Base-by-base conservation (phyloP, 1,284 basidiomycete species). In the Pseudozyma sp. region DNA sequence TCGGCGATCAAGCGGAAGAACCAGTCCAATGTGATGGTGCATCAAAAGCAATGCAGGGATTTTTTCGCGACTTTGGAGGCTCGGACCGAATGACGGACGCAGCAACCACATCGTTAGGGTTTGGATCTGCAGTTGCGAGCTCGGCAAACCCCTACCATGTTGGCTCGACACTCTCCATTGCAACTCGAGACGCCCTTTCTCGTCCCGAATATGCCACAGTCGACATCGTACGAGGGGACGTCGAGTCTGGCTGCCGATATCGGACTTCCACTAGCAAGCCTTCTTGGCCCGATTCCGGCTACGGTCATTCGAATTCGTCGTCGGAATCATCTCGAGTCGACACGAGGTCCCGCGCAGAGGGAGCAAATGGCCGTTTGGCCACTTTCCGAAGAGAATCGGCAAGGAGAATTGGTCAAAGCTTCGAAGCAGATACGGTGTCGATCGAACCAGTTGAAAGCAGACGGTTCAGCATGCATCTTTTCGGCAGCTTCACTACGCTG, bases 141-240 rank as follows among this genome's bases (percentile, higher is more conserved):
- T 70, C 67, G 5, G 43, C 60, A 13, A 64, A 70, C 18, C 67
- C 67, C n/a, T 70, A 70, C 16, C 60, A 42, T 3, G 14, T 59
- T 11, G 49, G 53, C n/a, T 60, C 61, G 6, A 42, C 45, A 1
- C 45, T 40, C 36, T 59, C 57, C 5, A 31, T 52, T 4, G 45
- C 59, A 13, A 59, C 51, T 51, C 40, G 63, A 12, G 52, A 66
- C 14, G 63, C 48, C 0, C 36, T 66, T n/a, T 21, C 19, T 36
- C 42, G 52, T 4, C 40, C 31, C 19, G 19, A 38, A 16, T 25
- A 38, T 9, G 58, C 62, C 3, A 57, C 36, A 19, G 13, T 42
- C n/a, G 43, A 63, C n/a, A 13, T 52, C 10, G 38, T 21, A 2
- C 13, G 5, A 8, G 38, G 25, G 13, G 35, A 25, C n/a, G 5